Conservation (phyloP, 768 basidiomycete species). For the Russula earlei region DNA sequence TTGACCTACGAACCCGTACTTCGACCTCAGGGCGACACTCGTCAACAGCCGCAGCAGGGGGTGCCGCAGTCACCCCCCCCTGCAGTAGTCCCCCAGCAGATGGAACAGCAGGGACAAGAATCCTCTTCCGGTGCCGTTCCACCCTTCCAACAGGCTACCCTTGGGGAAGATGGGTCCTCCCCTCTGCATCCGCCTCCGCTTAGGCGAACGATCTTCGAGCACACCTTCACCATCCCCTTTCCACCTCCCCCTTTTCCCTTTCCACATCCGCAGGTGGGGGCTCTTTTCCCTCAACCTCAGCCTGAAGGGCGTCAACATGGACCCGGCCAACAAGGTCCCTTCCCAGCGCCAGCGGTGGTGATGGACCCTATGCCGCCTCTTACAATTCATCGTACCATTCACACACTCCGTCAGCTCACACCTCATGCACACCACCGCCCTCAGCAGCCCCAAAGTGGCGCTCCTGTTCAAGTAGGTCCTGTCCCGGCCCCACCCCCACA, state of each 20-base stretch:
- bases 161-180: background rate
- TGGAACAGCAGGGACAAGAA: background rate
- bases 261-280: background rate
- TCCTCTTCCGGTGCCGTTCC: background rate
- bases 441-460: background rate
- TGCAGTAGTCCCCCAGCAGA: slow-evolving; percentile 2
- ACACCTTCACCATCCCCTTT: slow-evolving; percentile 11
- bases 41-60: slow-evolving; percentile 4
- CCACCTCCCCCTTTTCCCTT: background rate
- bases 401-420: background rate
- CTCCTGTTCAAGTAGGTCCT: background rate
- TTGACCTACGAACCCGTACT: slow-evolving; percentile 36
- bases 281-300: background rate
- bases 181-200: background rate
- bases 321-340: background rate
- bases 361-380: background rate
- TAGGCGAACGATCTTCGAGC: slow-evolving; percentile 12
- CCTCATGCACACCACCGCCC: background rate
- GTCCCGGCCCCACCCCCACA: slow-evolving; percentile 19
- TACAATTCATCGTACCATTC: background rate
- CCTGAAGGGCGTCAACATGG: background rate
- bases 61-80: background rate
- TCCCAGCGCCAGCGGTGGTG: background rate
- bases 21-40: slow-evolving; percentile 3
- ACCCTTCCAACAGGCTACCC: background rate